phyloP scores from a whole-genome alignment of 192 early-diverging fungal species.

The Podochytrium sp. region DNA sequence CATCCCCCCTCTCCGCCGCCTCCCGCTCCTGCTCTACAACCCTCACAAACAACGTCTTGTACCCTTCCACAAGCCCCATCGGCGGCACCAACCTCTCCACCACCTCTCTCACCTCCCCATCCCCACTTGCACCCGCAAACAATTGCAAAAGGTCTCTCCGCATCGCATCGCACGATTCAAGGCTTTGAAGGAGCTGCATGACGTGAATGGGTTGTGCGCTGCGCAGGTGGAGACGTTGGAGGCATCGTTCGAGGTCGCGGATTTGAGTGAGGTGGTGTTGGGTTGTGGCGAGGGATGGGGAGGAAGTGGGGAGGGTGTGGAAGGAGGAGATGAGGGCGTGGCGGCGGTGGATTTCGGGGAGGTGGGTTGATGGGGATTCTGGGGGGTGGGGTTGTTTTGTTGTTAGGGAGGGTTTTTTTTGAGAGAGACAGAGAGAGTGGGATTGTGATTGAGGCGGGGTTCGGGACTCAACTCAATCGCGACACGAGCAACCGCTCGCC shows the following conservation, averaged over 20 bases:
- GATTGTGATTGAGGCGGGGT: not conserved
- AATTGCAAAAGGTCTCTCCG: slow-evolving; percentile 12
- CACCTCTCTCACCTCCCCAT: slow-evolving; percentile 21
- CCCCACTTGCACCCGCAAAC: not conserved
- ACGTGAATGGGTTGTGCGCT: slow-evolving; percentile 31
- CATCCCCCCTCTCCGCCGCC: not conserved
- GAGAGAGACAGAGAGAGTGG: not conserved
- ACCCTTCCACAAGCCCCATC: slow-evolving; percentile 21
- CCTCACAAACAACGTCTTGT: slow-evolving; percentile 3
- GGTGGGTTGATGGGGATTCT: slow-evolving; percentile 12
- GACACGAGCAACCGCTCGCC: slow-evolving; percentile 75
- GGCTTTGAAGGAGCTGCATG: slow-evolving; percentile 27
- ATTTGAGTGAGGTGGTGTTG: slow-evolving; percentile 13
- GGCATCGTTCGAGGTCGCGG: slow-evolving; percentile 41
- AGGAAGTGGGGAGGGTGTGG: not conserved
- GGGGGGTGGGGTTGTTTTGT: no score
- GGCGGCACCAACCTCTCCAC: slow-evolving; percentile 4
- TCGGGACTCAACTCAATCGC: slow-evolving; percentile 62
- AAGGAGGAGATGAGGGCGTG: slow-evolving; percentile 7
- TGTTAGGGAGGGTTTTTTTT: not conserved
- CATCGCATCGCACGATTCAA: slow-evolving; percentile 9
- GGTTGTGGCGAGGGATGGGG: not conserved
- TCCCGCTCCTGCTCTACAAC: not conserved
- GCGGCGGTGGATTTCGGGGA: slow-evolving; percentile 14
- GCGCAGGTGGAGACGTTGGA: slow-evolving; percentile 45